These are phyloP conservation scores for sunflower (Helianthus annuus) DNA, from an alignment of 129 eudicot genomes.

Conservation along the genomic window HanXRQr2.0-SUNRISE NC_035447.2:33102821-33103320, in stretches of 20 bases:
- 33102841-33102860: too few relatives aligned
- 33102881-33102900: too few relatives aligned
- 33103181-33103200: background rate
- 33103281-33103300: conserved; percentile 43
- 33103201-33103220: background rate
- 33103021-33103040: conserved; percentile 8
- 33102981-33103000: conserved; percentile 2
- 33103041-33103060: background rate
- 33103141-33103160: conserved; percentile 34
- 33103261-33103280: conserved; percentile 23
- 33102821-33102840: too few relatives aligned
- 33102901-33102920: too few relatives aligned
- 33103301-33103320: conserved; percentile 45
- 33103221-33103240: background rate
- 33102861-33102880: too few relatives aligned
- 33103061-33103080: background rate
- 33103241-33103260: background rate
- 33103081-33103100: conserved; percentile 41
- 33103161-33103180: background rate
- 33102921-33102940: too few relatives aligned
- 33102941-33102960: too few relatives aligned
- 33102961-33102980: too few relatives aligned
- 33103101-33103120: conserved; percentile 38
- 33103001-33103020: conserved; percentile 7
- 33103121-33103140: conserved; percentile 38